Evolutionary conservation across 2,329 filamentous ascomycete species (phyloP), one percentile per base, ranked within the genome.

Genomic region (Ascomycota sp.): DNA sequence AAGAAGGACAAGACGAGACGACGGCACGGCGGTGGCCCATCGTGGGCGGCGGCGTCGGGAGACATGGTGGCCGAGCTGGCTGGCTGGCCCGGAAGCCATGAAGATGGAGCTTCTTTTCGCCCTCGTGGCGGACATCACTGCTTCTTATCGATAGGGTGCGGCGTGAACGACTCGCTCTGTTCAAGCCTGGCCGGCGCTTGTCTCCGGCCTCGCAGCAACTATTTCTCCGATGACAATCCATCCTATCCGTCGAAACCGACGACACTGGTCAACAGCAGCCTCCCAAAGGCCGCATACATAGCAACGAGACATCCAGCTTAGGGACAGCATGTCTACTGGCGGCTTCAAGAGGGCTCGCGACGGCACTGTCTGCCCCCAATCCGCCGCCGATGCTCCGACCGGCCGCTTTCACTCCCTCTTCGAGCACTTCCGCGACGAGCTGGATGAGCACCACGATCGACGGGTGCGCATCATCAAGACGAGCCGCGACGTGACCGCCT

Each of bases 361-460:
- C 35, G 68, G 66, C 37, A 64, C 62, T 38, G 44, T 46, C 29
- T 49, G 55, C 32, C 48, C 55, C 40, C 64, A 61, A 50, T 43
- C 44, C 34, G 40, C 39, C 33, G 41, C 46, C 12, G 51, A 55
- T 31, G 47, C 45, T 13, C 53, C 58, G 6, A 49, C 51, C 26
- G 51, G 54, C 33, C 46, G 53, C 34, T 74, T 70, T 48, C 70
- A 72, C 39, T 55, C 73, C 42, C 83, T 95, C 66, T 98, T 98
- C 51, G 76, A 81, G 52, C 58, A 53, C 7, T 92, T 95, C 52
- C 76, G 84, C 34, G 66, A 76, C 46, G 84, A 93, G 55, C 64
- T 98, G 25, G 89, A 98, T 48, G 72, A 89, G 55, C 86, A 95
- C 51, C 81, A 98, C 53, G 89, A 95, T 55, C 75, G 89, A 11